Evolutionary conservation across 2,329 filamentous ascomycete species (phyloP).

Genomic region (Nannizziopsis arthrosporioides): DNA sequence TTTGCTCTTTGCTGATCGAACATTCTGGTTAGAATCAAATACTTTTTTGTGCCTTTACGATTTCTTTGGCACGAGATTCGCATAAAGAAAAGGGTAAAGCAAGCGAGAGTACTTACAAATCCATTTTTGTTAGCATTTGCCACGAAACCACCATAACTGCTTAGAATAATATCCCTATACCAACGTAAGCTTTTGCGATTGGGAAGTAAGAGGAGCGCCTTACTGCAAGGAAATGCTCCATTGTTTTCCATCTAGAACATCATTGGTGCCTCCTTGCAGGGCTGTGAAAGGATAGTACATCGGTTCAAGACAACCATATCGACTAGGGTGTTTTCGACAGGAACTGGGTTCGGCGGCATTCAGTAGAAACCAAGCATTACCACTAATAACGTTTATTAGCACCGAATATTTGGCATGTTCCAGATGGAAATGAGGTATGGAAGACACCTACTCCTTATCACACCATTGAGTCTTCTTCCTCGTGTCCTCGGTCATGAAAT

Average conservation of each 20-base stretch:
- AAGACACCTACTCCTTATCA: slow-evolving; percentile 1
- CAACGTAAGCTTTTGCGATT: background rate
- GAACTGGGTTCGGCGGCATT: background rate
- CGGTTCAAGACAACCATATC: background rate
- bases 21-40: too few relatives aligned
- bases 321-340: slow-evolving; percentile 3
- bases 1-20: too few relatives aligned
- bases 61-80: too few relatives aligned
- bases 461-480: slow-evolving; percentile 7
- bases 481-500: slow-evolving; percentile 3
- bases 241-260: slow-evolving; percentile 1
- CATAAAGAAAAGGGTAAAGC: too few relatives aligned
- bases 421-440: background rate
- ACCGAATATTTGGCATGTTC: background rate
- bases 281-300: slow-evolving; percentile 4
- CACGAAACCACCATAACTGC: slow-evolving; percentile 6
- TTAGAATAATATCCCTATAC: slow-evolving; percentile 6
- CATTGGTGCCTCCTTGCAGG: slow-evolving; percentile 1
- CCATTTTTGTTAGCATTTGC: slow-evolving; percentile 6
- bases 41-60: too few relatives aligned
- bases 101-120: slow-evolving; percentile 2
- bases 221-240: slow-evolving; percentile 2
- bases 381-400: background rate
- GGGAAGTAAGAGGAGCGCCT: background rate
- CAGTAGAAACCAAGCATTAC: slow-evolving; percentile 7